These are phyloP conservation scores for Boletellus sp. DNA, from an alignment of 768 basidiomycete species.

Conservation along the genomic window DNA sequence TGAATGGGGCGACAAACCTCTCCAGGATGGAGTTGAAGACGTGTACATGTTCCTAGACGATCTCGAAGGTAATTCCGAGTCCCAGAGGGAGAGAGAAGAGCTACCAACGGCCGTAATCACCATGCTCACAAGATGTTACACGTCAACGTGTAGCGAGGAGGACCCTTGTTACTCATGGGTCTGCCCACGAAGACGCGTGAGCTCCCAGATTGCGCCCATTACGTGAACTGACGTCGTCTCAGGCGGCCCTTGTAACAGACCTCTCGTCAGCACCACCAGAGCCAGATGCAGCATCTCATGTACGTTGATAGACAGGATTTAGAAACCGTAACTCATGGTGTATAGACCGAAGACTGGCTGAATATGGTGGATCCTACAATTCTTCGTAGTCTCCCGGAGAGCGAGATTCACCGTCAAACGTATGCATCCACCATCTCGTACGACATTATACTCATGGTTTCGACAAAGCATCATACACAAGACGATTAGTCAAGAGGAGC, in stretches of 20 bases:
- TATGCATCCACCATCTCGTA: conserved; percentile 19
- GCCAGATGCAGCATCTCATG: conserved; percentile 28
- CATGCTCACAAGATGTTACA: conserved; percentile 86
- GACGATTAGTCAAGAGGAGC: conserved; percentile 83
- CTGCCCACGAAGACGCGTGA: conserved; percentile 66
- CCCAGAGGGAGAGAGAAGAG: conserved; percentile 59
- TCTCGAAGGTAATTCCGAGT: conserved; percentile 59
- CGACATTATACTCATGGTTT: neutral
- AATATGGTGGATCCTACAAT: conserved; percentile 48
- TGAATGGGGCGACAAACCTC: conserved; percentile 81
- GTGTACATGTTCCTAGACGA: conserved; percentile 94
- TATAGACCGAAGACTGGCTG: conserved; percentile 48
- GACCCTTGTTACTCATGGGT: conserved; percentile 76
- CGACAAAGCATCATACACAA: conserved; percentile 68
- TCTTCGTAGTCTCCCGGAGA: conserved; percentile 57
- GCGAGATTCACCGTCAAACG: conserved; percentile 82
- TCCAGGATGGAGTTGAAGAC: conserved; percentile 88
- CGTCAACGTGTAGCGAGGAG: conserved; percentile 80
- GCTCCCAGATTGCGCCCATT: conserved; percentile 11
- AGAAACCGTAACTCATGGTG: neutral
- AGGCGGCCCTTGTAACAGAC: conserved; percentile 26
- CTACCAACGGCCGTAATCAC: conserved; percentile 89
- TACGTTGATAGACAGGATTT: conserved; percentile 32
- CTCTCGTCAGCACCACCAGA: conserved; percentile 16
- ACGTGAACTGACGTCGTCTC: conserved; percentile 12